Evolutionary conservation across 2,329 filamentous ascomycete species (phyloP).

Genomic region (Gaeumannomyces sp.): DNA sequence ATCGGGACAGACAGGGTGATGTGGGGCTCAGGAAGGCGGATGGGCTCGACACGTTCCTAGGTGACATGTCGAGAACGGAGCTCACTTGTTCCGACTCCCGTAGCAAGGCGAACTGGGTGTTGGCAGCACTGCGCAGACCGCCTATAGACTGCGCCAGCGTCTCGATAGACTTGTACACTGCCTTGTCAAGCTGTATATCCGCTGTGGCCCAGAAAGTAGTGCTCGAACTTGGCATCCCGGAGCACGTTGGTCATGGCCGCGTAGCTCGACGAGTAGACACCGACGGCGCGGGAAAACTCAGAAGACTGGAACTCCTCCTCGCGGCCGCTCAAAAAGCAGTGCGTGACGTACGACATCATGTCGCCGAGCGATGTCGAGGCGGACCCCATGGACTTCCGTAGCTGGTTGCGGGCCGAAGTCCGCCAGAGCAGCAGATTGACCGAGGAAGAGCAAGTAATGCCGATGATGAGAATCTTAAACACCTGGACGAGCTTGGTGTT

Average conservation of each 20-base stretch:
- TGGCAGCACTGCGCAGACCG: conserved; percentile 80
- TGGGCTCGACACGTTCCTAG: background rate
- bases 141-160: conserved; percentile 82
- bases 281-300: conserved; percentile 56
- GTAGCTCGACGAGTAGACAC: conserved; percentile 61
- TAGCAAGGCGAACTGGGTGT: conserved; percentile 80
- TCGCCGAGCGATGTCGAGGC: conserved; percentile 71
- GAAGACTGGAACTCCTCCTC: conserved; percentile 68
- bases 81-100: conserved; percentile 45
- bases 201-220: conserved; percentile 73
- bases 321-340: conserved; percentile 75
- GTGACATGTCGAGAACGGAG: background rate
- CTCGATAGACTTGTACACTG: conserved; percentile 77
- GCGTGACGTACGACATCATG: conserved; percentile 74
- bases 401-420: conserved; percentile 64
- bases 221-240: conserved; percentile 81
- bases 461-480: conserved; percentile 77
- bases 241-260: conserved; percentile 68
- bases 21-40: conserved; percentile 1
- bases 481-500: conserved; percentile 76
- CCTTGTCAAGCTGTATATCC: conserved; percentile 73
- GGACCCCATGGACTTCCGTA: conserved; percentile 68
- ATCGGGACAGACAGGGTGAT: conserved; percentile 21
- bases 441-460: conserved; percentile 62
- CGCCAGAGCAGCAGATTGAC: conserved; percentile 76